Percentiles rank a stretch among this genome's conserved stretches.
These are phyloP conservation scores for Volvox carteri DNA, from an alignment of 163 green algal genomes.

Conservation along the genomic window DNA sequence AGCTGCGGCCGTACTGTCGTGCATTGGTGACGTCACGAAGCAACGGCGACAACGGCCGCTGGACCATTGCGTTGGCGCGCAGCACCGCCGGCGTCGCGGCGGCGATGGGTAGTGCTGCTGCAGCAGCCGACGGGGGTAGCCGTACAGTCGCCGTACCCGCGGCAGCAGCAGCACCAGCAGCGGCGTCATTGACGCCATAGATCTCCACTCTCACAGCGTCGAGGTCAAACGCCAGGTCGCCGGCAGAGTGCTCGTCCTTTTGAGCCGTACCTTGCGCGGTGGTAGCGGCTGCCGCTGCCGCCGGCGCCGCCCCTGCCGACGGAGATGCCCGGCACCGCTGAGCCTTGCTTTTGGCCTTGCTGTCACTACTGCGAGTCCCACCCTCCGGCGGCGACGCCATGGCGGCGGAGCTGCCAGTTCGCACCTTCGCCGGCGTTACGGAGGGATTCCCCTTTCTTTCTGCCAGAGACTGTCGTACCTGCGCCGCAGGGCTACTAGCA, in stretches of 20 bases:
- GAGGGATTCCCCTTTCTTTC: not conserved
- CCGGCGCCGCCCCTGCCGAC: not conserved
- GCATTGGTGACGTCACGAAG: slow-evolving; percentile 49
- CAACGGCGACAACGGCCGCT: slow-evolving; percentile 52
- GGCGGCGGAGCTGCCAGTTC: not conserved
- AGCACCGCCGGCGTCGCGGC: slow-evolving; percentile 12
- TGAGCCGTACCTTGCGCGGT: not conserved
- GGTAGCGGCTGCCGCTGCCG: not conserved
- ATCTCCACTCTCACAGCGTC: not conserved
- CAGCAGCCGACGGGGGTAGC: not conserved
- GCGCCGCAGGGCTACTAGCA: not conserved
- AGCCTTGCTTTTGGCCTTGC: not conserved
- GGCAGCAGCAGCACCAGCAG: not conserved
- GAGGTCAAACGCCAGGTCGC: not conserved
- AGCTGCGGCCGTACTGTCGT: not conserved
- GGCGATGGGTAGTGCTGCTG: not conserved
- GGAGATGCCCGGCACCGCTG: not conserved
- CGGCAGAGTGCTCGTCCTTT: not conserved
- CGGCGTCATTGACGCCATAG: not conserved
- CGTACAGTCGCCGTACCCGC: not conserved
- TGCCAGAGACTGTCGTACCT: slow-evolving; percentile 13
- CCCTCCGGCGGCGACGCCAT: not conserved
- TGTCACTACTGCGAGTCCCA: not conserved
- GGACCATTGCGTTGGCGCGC: slow-evolving; percentile 41
- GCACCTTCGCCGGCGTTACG: not conserved